A percentile compares a stretch with the other conserved stretches of the same genome.
phyloP scores from a whole-genome alignment of 768 basidiomycete species.

The Naematelia aurantialba region DNA sequence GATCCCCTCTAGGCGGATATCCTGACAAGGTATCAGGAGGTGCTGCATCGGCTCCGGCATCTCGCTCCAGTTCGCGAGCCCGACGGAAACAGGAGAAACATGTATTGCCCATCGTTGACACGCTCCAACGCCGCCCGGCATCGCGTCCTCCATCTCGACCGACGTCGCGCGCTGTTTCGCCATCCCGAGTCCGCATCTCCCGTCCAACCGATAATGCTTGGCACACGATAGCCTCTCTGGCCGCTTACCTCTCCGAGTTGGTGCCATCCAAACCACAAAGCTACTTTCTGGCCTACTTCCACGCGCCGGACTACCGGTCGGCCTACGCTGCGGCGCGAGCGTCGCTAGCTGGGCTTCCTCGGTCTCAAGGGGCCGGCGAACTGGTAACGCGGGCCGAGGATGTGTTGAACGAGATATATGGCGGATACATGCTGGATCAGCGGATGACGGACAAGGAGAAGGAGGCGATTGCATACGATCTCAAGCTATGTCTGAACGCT shows the following conservation, averaged over 20 bases:
- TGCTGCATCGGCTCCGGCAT: background rate
- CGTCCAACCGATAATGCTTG: slow-evolving; percentile 24
- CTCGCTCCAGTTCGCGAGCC: slow-evolving; percentile 2
- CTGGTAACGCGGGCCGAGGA: slow-evolving; percentile 10
- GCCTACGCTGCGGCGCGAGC: slow-evolving; percentile 38
- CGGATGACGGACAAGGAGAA: slow-evolving; percentile 2
- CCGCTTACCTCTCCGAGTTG: slow-evolving; percentile 35
- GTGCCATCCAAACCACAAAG: slow-evolving; percentile 21
- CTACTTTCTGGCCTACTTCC: slow-evolving; percentile 38
- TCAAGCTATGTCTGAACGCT: slow-evolving; percentile 36
- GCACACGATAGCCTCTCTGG: slow-evolving; percentile 36
- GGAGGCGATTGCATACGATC: slow-evolving; percentile 13
- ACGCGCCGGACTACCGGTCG: slow-evolving; percentile 37
- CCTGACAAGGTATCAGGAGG: background rate
- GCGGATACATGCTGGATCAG: slow-evolving; percentile 12
- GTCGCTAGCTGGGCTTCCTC: slow-evolving; percentile 21
- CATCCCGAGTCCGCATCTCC: background rate
- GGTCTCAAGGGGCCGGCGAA: background rate
- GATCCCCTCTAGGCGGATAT: background rate
- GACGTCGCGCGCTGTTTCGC: slow-evolving; percentile 13
- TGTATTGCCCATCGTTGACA: slow-evolving; percentile 34
- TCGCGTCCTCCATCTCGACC: slow-evolving; percentile 22
- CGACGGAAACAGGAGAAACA: slow-evolving; percentile 12
- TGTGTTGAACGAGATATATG: slow-evolving; percentile 42
- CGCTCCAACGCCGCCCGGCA: slow-evolving; percentile 26